These are phyloP conservation scores for Neohortaea acidophila DNA, from an alignment of 495 filamentous ascomycete species.

Conservation along the genomic window DNA sequence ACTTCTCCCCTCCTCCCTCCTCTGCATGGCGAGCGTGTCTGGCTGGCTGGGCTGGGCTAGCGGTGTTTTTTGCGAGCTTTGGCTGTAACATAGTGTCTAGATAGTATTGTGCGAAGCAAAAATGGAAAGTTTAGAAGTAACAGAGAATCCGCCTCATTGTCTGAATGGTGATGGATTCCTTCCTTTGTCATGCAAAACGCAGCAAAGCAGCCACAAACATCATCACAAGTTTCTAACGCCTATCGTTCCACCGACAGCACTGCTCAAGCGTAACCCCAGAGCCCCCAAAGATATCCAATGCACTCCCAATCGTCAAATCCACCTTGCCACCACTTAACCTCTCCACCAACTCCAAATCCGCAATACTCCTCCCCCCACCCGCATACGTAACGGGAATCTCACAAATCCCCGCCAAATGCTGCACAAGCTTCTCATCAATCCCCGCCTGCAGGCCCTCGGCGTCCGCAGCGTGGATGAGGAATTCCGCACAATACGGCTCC, in stretches of 20 bases:
- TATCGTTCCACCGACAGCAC: constrained; percentile 69
- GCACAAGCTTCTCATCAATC: constrained; percentile 73
- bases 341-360: constrained; percentile 69
- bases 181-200: too few relatives aligned
- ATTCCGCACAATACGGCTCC: constrained; percentile 85
- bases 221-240: too few relatives aligned
- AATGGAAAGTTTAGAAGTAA: too few relatives aligned
- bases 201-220: too few relatives aligned
- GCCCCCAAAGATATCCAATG: constrained; percentile 89
- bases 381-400: constrained; percentile 89
- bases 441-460: constrained; percentile 84
- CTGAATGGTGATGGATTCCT: too few relatives aligned
- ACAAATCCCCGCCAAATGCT: constrained; percentile 66
- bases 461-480: constrained; percentile 97
- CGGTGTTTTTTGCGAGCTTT: not conserved
- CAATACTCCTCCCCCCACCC: constrained; percentile 67
- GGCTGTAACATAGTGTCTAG: constrained; percentile 15
- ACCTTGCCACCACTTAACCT: constrained; percentile 61
- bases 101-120: too few relatives aligned
- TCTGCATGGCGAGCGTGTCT: constrained; percentile 3
- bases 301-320: constrained; percentile 91
- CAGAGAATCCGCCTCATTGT: too few relatives aligned
- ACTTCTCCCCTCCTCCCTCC: constrained; percentile 2
- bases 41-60: not conserved
- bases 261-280: constrained; percentile 70